Conservation (phyloP, 148 eudicot genomes). For the Vaccinium macrocarpon region DNA sequence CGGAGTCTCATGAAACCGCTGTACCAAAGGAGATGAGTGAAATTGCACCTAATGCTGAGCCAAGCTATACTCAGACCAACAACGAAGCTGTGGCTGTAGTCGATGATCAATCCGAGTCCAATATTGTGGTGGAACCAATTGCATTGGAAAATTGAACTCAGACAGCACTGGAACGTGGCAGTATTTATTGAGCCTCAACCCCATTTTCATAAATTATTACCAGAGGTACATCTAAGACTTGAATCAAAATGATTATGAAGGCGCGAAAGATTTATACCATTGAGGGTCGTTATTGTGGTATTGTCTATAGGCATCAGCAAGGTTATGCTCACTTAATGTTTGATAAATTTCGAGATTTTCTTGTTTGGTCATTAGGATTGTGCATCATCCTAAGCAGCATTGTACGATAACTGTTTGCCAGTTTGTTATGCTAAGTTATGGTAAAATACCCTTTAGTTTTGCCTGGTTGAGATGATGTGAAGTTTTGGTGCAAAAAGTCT, state of each 20-base stretch:
- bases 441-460: background rate
- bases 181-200: conserved; percentile 3
- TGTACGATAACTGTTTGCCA: background rate
- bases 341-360: conserved; percentile 3
- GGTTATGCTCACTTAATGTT: conserved; percentile 14
- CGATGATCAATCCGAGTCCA: conserved; percentile 20
- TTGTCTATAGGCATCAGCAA: conserved; percentile 21
- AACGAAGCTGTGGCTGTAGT: conserved; percentile 11
- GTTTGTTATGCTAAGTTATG: conserved; percentile 11
- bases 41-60: conserved; percentile 11
- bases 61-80: conserved; percentile 1
- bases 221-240: background rate
- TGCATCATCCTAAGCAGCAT: conserved; percentile 9
- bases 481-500: background rate
- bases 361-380: conserved; percentile 20
- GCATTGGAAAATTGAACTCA: conserved; percentile 22
- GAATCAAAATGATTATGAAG: background rate
- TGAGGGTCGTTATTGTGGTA: conserved; percentile 16
- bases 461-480: background rate
- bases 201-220: conserved; percentile 12
- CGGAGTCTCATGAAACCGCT: background rate
- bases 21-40: background rate
- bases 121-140: conserved; percentile 20
- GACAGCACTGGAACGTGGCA: background rate
- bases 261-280: conserved; percentile 7